Percentiles rank a stretch among this genome's conserved stretches.
Evolutionary conservation across 441 rosid species (phyloP).

Genomic region (Gossypium davidsonii): DNA sequence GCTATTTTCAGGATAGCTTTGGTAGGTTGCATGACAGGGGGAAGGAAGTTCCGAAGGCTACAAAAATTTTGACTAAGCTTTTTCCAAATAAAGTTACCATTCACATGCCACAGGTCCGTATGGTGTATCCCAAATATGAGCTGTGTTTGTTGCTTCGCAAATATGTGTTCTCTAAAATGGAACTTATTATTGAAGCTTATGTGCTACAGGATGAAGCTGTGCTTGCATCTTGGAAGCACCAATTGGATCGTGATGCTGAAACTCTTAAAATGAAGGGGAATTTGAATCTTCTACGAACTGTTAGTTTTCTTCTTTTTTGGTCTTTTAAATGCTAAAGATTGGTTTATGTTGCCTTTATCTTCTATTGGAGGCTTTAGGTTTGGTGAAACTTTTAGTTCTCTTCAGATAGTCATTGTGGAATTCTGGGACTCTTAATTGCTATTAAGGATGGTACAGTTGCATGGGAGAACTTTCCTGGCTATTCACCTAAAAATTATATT

Average conservation of each 20-base stretch:
- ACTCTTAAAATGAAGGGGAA: slow-evolving; percentile 78
- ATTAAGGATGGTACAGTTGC: not conserved
- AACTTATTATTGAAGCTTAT: slow-evolving; percentile 10
- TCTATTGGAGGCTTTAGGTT: not conserved
- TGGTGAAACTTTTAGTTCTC: slow-evolving; percentile 9
- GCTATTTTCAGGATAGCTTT: slow-evolving; percentile 60
- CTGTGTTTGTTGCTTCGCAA: not conserved
- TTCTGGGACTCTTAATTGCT: not conserved
- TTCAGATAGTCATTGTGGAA: not conserved
- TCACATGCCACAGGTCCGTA: slow-evolving; percentile 70
- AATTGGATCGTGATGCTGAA: slow-evolving; percentile 64
- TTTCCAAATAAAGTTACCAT: slow-evolving; percentile 72
- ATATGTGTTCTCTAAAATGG: not conserved
- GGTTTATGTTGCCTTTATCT: slow-evolving; percentile 1
- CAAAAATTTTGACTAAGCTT: slow-evolving; percentile 61
- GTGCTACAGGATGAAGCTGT: slow-evolving; percentile 54
- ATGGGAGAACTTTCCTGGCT: slow-evolving; percentile 4
- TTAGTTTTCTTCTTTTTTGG: slow-evolving; percentile 28
- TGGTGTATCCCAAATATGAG: not conserved
- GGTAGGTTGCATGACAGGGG: slow-evolving; percentile 75
- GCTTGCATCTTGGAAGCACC: slow-evolving; percentile 64
- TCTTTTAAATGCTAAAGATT: slow-evolving; percentile 5
- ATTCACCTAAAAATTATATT: not conserved
- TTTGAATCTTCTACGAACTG: slow-evolving; percentile 49
- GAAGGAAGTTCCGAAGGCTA: slow-evolving; percentile 68